phyloP scores from a whole-genome alignment of 768 basidiomycete genomes.

The Lepiota venenata region DNA sequence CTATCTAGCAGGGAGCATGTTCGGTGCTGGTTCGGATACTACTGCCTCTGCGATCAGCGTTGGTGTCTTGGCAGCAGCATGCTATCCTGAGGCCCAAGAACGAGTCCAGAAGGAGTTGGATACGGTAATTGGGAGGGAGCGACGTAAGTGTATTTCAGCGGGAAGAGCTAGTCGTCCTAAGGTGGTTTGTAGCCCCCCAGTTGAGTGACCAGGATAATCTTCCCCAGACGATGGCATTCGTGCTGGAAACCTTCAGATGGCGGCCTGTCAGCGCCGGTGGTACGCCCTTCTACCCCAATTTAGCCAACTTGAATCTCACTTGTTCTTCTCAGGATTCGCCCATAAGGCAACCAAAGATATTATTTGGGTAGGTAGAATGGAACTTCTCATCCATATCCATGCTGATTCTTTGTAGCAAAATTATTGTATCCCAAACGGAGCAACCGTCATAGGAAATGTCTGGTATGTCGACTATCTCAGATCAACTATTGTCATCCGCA shows the following conservation, averaged over 20 bases:
- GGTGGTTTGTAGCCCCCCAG: constrained; percentile 27
- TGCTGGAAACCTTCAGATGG: constrained; percentile 49
- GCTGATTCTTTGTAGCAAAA: constrained; percentile 28
- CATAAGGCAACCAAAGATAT: constrained; percentile 67
- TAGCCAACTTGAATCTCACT: neutral
- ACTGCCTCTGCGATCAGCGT: constrained; percentile 59
- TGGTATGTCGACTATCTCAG: constrained; percentile 34
- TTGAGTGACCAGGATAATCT: constrained; percentile 38
- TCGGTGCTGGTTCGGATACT: constrained; percentile 66
- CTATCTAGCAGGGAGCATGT: constrained; percentile 62
- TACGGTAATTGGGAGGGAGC: constrained; percentile 42
- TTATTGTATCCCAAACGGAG: constrained; percentile 52
- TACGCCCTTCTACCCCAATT: constrained; percentile 12
- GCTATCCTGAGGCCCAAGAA: constrained; percentile 48
- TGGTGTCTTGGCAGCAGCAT: constrained; percentile 54
- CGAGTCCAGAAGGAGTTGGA: constrained; percentile 56
- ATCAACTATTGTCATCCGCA: neutral
- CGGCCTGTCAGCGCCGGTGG: constrained; percentile 48
- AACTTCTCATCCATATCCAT: neutral
- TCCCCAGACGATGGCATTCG: constrained; percentile 45
- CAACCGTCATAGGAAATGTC: constrained; percentile 57
- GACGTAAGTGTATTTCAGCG: constrained; percentile 22
- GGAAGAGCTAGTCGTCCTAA: too few species aligned
- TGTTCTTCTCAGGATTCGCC: constrained; percentile 39
- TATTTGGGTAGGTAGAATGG: constrained; percentile 42